These are phyloP conservation scores for Bertia moriformis DNA, from an alignment of 2,329 filamentous ascomycete species.

Conservation along the genomic window DNA sequence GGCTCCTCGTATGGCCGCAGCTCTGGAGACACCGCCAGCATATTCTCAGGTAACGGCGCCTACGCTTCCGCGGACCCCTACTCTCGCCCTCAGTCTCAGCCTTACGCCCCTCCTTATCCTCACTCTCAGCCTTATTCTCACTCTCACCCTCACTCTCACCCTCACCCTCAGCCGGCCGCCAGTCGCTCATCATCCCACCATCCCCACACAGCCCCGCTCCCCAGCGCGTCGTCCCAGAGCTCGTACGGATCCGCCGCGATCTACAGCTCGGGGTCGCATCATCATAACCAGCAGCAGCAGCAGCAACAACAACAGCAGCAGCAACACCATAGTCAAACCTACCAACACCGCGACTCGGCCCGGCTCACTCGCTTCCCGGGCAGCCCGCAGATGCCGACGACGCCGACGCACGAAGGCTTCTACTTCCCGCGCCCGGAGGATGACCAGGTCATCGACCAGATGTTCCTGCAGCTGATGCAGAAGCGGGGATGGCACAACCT, in stretches of 20 bases:
- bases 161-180: conserved; percentile 16
- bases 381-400: conserved; percentile 14
- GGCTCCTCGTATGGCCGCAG: conserved; percentile 43
- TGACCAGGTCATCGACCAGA: conserved; percentile 72
- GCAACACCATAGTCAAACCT: conserved; percentile 8
- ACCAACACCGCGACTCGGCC: conserved; percentile 35
- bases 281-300: too few relatives aligned
- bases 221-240: conserved; percentile 39
- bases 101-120: too few relatives aligned
- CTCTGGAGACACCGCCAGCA: conserved; percentile 36
- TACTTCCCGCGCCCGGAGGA: conserved; percentile 62
- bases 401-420: conserved; percentile 31
- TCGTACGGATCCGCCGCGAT: conserved; percentile 32
- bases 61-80: too few relatives aligned
- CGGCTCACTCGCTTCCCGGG: conserved; percentile 38
- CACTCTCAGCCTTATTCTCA: too few relatives aligned
- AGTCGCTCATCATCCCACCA: conserved; percentile 28
- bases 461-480: conserved; percentile 89
- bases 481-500: conserved; percentile 96
- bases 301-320: conserved; percentile 10
- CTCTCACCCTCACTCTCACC: too few relatives aligned
- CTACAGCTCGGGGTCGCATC: conserved; percentile 14
- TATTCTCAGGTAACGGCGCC: conserved; percentile 39
- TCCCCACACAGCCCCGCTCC: conserved; percentile 30
- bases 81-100: too few relatives aligned